A percentile compares a stretch with the other conserved stretches of the same genome.
Evolutionary conservation across 208 protist species (phyloP).

Genomic region (Trypanosoma grayi): DNA sequence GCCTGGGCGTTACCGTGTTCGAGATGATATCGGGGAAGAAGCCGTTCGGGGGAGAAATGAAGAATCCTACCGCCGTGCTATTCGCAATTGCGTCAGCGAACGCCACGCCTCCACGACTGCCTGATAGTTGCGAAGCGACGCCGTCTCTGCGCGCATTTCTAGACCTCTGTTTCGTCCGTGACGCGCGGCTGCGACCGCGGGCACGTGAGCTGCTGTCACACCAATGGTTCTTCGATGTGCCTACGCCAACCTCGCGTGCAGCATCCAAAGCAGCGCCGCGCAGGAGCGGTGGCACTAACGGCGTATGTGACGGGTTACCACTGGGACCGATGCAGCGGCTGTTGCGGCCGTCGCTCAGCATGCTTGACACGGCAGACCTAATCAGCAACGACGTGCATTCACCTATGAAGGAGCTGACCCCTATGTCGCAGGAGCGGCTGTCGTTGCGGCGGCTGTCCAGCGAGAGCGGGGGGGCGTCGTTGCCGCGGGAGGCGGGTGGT

Average conservation of each 20-base stretch:
- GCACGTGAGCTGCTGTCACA: slow-evolving; percentile 64
- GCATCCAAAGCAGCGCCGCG: neutral
- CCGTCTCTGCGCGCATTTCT: slow-evolving; percentile 54
- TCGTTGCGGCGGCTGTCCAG: neutral
- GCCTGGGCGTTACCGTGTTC: slow-evolving; percentile 77
- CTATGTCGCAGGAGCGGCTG: neutral
- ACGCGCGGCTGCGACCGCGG: slow-evolving; percentile 55
- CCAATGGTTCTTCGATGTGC: slow-evolving; percentile 43
- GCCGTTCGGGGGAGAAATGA: slow-evolving; percentile 63
- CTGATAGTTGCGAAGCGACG: slow-evolving; percentile 38
- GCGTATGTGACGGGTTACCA: too few species aligned
- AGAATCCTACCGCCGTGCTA: slow-evolving; percentile 65
- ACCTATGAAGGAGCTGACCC: neutral
- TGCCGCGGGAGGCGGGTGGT: neutral
- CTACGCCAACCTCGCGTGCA: neutral
- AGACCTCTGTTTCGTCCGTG: slow-evolving; percentile 74
- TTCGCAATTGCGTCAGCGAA: slow-evolving; percentile 61
- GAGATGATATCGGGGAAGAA: slow-evolving; percentile 78
- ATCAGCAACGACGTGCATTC: neutral
- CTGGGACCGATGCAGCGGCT: neutral
- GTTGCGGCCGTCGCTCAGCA: neutral
- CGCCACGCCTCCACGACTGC: slow-evolving; percentile 49
- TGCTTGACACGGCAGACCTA: slow-evolving; percentile 21
- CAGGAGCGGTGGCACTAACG: neutral
- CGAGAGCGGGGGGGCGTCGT: neutral